phyloP scores from a whole-genome alignment of 257 asterid species.

The Nicotiana attenuata region DNA sequence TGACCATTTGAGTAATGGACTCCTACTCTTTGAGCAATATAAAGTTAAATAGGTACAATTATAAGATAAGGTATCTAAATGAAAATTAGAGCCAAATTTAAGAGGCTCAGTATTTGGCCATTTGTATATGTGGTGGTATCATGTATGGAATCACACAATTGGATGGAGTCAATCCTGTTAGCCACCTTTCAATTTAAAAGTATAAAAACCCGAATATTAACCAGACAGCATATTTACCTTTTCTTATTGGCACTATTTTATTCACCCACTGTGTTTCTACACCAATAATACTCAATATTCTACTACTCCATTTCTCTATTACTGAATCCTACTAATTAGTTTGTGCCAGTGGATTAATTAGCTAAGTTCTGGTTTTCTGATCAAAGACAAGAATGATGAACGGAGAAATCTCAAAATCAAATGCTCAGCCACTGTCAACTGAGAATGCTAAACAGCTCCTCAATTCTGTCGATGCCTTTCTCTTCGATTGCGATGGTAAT shows the following conservation, averaged over 20 bases:
- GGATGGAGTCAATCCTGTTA: too few species aligned
- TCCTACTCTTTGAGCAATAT: too few species aligned
- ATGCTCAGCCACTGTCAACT: background rate
- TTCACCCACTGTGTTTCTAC: background rate
- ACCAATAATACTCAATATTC: background rate
- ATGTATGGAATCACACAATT: too few species aligned
- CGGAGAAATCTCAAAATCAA: background rate
- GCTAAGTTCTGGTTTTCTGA: background rate
- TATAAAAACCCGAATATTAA: background rate
- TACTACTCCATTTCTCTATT: too few species aligned
- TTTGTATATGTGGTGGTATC: too few species aligned
- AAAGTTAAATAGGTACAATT: too few species aligned
- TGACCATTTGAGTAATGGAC: too few species aligned
- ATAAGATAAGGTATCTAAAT: too few species aligned
- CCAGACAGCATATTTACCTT: background rate
- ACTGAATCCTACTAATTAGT: background rate
- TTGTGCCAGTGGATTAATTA: background rate
- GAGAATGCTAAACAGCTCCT: constrained; percentile 37
- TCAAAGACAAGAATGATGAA: background rate
- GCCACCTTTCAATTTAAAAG: too few species aligned
- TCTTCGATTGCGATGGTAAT: constrained; percentile 91
- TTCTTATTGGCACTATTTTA: too few species aligned
- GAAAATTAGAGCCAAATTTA: too few species aligned
- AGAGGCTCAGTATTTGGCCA: too few species aligned
- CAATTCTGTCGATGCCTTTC: constrained; percentile 77